Base-by-base conservation (phyloP, 1,284 basidiomycete species). In the Trichosporon ovoides region DNA sequence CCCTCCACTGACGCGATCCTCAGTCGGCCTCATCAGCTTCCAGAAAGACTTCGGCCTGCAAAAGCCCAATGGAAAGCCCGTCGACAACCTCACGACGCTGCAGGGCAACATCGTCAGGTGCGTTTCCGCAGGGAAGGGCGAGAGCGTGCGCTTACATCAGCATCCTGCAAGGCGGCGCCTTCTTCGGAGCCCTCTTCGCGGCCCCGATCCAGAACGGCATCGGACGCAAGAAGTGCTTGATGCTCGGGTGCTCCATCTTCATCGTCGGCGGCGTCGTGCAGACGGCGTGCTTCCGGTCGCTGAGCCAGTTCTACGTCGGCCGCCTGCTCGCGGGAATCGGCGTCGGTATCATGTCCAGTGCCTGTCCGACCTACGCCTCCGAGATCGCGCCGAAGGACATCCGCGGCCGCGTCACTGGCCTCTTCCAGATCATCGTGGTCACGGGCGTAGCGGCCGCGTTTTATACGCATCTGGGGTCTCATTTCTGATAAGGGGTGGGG, bases 341-440 rank as follows among this genome's bases (percentile, higher is more conserved):
- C 24, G 83, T 89, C 53, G 87, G 69, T 59, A 37, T 69, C 43
- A 80, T 83, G 51, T 81, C 81, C 1, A 80, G 80, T 3, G 74
- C 84, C 6, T 81, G 83, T 10, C 88, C 88, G 10, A 83, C 87
- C 0, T 90, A 83, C 67, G 87, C 89, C 2, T 85, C 86, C 1
- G 88, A 90, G 72, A 89, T 87, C 70, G 82, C 84, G 0, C 88
- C 88, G 6, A 89, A 88, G 70, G 81, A 86, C 31, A 86, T 85
- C 52, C 79, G 83, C 84, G 70, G 80, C 71, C 55, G 81, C 84
- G 83, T 84, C 60, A 83, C 82, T 5, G 86, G 87, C 40, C 69
- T 88, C 28, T 89, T 91, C 81, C 89, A 92, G 70, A 84, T 91
- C 73, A 31, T 89, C 82, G 87, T 89, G 50, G 72, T 75, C 52